Evolutionary conservation across 257 asterid species (phyloP).

Genomic region (Ilex aquifolium): DNA sequence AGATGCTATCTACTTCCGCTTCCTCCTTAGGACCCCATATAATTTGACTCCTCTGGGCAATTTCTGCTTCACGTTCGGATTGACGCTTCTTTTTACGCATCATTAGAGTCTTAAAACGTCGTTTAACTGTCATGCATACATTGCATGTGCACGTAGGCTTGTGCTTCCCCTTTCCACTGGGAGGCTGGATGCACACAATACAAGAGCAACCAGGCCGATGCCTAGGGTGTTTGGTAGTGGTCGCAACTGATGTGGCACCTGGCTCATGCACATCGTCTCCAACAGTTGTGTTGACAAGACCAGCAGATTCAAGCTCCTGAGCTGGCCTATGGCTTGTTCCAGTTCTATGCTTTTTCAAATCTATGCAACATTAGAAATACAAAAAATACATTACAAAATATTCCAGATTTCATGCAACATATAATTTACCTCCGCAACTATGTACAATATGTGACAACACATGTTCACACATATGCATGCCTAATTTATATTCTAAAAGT

Average conservation of each 20-base stretch:
- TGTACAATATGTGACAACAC: too few relatives aligned
- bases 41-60: conserved; percentile 54
- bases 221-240: conserved; percentile 90
- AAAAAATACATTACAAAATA: neutral
- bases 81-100: conserved; percentile 98
- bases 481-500: neutral
- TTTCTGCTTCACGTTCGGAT: conserved; percentile 86
- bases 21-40: conserved; percentile 53
- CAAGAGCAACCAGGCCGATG: conserved; percentile 98
- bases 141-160: conserved; percentile 92
- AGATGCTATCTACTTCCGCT: conserved; percentile 53
- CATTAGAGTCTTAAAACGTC: conserved; percentile 92
- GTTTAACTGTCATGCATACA: conserved; percentile 93
- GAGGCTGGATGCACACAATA: conserved; percentile 99
- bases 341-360: conserved; percentile 45
- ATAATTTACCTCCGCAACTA: too few relatives aligned
- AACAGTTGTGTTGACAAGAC: conserved; percentile 21
- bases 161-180: conserved; percentile 97
- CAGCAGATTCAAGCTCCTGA: conserved; percentile 36
- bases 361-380: conserved; percentile 25
- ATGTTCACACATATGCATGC: too few relatives aligned
- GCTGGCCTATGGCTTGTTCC: conserved; percentile 34
- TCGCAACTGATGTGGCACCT: conserved; percentile 52
- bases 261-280: conserved; percentile 41
- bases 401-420: too few relatives aligned